Evolutionary conservation across 345 rosid genomes (phyloP).

Genomic region (Brassica napus): DNA sequence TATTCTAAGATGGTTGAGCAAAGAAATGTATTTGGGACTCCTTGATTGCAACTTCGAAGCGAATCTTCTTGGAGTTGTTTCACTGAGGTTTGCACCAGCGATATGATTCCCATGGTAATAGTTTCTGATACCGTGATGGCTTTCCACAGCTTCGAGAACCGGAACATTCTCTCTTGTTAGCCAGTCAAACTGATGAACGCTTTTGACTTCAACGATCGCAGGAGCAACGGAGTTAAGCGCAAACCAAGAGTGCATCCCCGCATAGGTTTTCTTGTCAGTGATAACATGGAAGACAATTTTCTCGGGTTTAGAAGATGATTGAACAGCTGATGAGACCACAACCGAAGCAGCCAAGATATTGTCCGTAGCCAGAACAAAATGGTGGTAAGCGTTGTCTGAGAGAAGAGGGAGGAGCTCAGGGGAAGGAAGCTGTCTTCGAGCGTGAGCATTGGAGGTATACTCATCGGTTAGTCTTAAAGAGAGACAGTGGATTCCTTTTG

Average conservation of each 20-base stretch:
- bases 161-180: conserved; percentile 98
- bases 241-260: conserved; percentile 99
- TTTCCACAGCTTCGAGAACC: conserved; percentile 96
- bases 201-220: conserved; percentile 92
- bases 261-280: conserved; percentile 98
- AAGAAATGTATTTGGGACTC: conserved; percentile 98
- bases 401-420: conserved; percentile 96
- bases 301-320: conserved; percentile 80
- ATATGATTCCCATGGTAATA: conserved; percentile 98
- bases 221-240: conserved; percentile 83
- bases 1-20: conserved; percentile 96
- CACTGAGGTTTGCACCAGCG: conserved; percentile 78
- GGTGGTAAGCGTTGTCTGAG: conserved; percentile 86
- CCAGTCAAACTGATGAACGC: conserved; percentile 99
- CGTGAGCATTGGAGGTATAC: conserved; percentile 97
- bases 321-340: conserved; percentile 86
- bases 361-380: conserved; percentile 86
- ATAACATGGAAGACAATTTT: conserved; percentile 94
- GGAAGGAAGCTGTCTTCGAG: conserved; percentile 95
- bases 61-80: conserved; percentile 79
- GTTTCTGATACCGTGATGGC: conserved; percentile 68
- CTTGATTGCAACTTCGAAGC: conserved; percentile 96
- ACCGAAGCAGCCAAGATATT: conserved; percentile 99
- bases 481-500: conserved; percentile 96
- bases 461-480: conserved; percentile 95